Base-by-base conservation (phyloP, 495 filamentous ascomycete species). In the Aspergillus incahuasiensis region DNA sequence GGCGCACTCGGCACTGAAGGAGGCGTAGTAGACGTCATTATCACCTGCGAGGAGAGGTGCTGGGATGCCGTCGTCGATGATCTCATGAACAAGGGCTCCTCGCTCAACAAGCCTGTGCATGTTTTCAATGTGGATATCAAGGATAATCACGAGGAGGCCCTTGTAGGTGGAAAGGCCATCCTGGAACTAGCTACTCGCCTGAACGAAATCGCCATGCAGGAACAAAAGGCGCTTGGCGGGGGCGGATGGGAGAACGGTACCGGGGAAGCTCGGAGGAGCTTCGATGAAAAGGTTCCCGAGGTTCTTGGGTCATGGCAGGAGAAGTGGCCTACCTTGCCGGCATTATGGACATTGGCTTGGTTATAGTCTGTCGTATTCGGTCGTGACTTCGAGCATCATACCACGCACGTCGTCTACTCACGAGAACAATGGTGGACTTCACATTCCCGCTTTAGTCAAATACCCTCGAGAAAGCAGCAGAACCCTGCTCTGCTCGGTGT, bases 21-120 rank as follows among this genome's bases (percentile, higher is more conserved):
- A 5, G 95, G 95, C 5, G 81, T 95, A 18, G 91, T 97, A 1
- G 95, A 99, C 65, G 75, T 97, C 3, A 92, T 99, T 54, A 88
- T 99, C 56, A 99, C 95, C 13, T 99, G 95, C 65, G 95, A 99
- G 68, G 95, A 99, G 70, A 80, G 92, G 43, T 99, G 95, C 68
- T 99, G 94, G 90, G 95, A 99, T 74, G 92, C 95, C 34, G 94
- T 99, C 41, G 82, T 99, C 6, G 95, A 99, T 59, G 91, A 99
- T 66, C 75, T 99, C 47, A 81, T 92, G 40, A 89, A 84, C 58
- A 82, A 95, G 57, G 92, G 91, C 11, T 82, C 86, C 0, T 82
- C 84, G 6, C 77, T 97, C 21, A 97, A 97, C 71, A 78, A 89
- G 9, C 91, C 92, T 0, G 92, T 99, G 9, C 94, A 99, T 67